Base-by-base conservation (phyloP, 2,329 filamentous ascomycete genomes). In the Neocatenulostroma microsporum region DNA sequence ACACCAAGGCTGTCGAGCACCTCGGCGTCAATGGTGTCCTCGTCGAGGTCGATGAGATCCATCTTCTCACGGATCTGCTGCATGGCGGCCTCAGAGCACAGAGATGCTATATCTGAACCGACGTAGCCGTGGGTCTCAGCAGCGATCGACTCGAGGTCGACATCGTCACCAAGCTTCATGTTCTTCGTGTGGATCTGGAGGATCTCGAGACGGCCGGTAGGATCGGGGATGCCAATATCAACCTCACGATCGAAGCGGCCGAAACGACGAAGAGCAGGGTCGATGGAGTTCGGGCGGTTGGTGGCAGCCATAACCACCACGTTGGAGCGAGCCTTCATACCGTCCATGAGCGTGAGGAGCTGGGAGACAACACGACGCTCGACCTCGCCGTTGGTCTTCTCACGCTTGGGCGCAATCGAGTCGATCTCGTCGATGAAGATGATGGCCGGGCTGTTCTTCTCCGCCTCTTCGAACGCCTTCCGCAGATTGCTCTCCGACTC, bases 61-160 rank as follows among this genome's bases (percentile, higher is more conserved):
- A 98, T 98, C 82, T 98, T 98, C 70, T 98, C 91, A 70, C 91
- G 89, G 66, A 98, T 98, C 70, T 98, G 91, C 67, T 98, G 91
- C 91, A 98, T 98, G 47, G 91, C 91, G 61, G 91, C 91, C 69
- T 98, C 91, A 5, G 91, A 98, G 71, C 91, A 98, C 43, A 98
- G 85, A 20, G 91, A 94, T 41, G 91, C 91, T 63, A 98, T 74
- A 81, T 98, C 91, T 21, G 91, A 96, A 72, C 91, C 91, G 50
- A 98, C 91, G 56, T 96, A 98, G 70, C 91, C 91, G 72, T 98
- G 91, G 30, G 91, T 98, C 73, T 98, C 91, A 20, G 91, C 79
- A 37, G 91, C 91, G 57, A 98, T 95, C 57, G 87, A 82, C 72
- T 95, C 89, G 29, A 98, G 78, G 57, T 98, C 91, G 44, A 98